These are phyloP conservation scores for Candida ortonii DNA, from an alignment of 805 yeast genomes.

Conservation along the genomic window DNA sequence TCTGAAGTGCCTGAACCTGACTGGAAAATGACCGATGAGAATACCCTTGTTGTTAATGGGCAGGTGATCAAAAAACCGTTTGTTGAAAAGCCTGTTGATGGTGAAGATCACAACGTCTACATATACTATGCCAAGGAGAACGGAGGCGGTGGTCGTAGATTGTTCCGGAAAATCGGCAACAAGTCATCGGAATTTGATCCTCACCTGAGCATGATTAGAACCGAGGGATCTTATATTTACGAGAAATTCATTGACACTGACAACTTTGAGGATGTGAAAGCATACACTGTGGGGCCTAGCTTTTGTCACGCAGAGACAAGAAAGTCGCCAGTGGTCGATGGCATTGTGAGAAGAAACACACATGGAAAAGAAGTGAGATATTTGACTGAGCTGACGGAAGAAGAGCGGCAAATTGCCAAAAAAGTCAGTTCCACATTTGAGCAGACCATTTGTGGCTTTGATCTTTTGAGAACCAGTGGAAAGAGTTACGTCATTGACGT, in stretches of 20 bases:
- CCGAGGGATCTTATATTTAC: constrained; percentile 87
- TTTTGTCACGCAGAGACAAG: constrained; percentile 98
- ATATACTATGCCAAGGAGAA: constrained; percentile 83
- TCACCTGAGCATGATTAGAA: constrained; percentile 65
- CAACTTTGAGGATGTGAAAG: constrained; percentile 97
- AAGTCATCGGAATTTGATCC: constrained; percentile 96
- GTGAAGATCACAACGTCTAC: constrained; percentile 96
- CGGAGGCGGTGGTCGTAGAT: constrained; percentile 96
- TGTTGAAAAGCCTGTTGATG: constrained; percentile 98
- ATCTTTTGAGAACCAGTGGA: constrained; percentile 84
- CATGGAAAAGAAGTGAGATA: constrained; percentile 96
- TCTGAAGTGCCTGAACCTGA: constrained; percentile 57
- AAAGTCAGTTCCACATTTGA: constrained; percentile 73
- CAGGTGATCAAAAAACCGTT: constrained; percentile 76
- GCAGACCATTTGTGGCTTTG: constrained; percentile 97
- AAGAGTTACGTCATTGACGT: constrained; percentile 93
- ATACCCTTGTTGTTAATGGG: constrained; percentile 76
- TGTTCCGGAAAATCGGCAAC: constrained; percentile 95
- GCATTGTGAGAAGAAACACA: constrained; percentile 93
- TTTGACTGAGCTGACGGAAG: constrained; percentile 71
- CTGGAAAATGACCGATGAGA: constrained; percentile 88
- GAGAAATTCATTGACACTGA: constrained; percentile 97
- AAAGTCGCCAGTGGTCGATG: constrained; percentile 99
- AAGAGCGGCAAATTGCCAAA: constrained; percentile 78
- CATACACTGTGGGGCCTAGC: constrained; percentile 88